Evolutionary conservation across 768 basidiomycete species (phyloP).

Genomic region (Baorangia bicolor): DNA sequence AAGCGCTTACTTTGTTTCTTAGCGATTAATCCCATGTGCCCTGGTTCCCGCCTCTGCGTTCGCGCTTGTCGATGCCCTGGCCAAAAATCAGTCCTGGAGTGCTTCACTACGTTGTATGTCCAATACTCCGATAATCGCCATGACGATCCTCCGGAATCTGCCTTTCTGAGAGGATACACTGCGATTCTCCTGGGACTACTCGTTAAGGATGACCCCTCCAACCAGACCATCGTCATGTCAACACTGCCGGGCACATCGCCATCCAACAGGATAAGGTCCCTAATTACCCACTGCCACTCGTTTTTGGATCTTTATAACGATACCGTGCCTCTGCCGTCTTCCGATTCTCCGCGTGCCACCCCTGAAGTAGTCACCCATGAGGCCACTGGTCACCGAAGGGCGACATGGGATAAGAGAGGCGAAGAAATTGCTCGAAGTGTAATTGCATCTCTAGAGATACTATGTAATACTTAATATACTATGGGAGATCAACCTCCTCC

Average conservation of each 20-base stretch:
- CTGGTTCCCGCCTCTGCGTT: conserved; percentile 48
- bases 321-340: conserved; percentile 26
- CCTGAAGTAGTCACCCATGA: conserved; percentile 8
- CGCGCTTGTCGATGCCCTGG: conserved; percentile 52
- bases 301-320: conserved; percentile 44
- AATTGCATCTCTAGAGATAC: conserved; percentile 49
- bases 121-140: conserved; percentile 30
- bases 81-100: conserved; percentile 45
- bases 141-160: conserved; percentile 36
- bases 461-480: conserved; percentile 7
- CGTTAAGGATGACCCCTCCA: conserved; percentile 33
- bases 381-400: conserved; percentile 1
- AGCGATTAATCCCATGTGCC: conserved; percentile 57
- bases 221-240: conserved; percentile 34
- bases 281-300: conserved; percentile 39
- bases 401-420: conserved; percentile 34
- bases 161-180: conserved; percentile 69
- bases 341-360: conserved; percentile 5
- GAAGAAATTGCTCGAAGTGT: conserved; percentile 48
- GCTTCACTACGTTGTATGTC: conserved; percentile 50
- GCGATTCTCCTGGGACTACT: conserved; percentile 69
- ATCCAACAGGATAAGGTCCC: conserved; percentile 29
- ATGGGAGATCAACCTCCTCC: conserved; percentile 23
- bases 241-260: conserved; percentile 34
- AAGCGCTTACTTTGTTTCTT: neutral